Evolutionary conservation across 2,329 filamentous ascomycete species (phyloP), one percentile per base, ranked within the genome.

Genomic region (Annulohypoxylon truncatum): DNA sequence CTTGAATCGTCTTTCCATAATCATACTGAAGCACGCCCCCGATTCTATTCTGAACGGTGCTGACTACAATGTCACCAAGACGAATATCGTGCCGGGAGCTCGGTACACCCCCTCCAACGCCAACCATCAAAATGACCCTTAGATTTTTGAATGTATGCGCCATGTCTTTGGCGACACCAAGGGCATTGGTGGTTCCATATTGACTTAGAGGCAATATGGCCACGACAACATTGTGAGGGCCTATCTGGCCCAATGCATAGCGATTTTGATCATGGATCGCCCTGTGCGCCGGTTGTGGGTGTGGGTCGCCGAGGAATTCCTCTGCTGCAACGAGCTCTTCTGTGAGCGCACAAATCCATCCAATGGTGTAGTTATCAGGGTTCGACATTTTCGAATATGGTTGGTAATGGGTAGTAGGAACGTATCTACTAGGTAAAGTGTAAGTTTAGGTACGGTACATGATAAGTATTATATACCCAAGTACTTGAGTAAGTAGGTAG

Each of bases 201-300:
- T 71, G 44, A 13, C 66, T 73, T 12, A 70, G 50, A 0, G 77
- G 75, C 13, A 78, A 53, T 1, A 56, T 65, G 26, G 74, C 71
- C 12, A 82, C 75, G 7, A 79, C 79, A 5, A 81, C 68, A 33
- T 81, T 78, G 52, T 81, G 78, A 12, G 61, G 59, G 0, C 73
- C 74, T 0, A 81, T 76, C 0, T 47, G 56, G 0, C 78, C 79
- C 0, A 77, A 65, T 2, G 67, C 68, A 55, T 81, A 81, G n/a
- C n/a, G n/a, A n/a, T n/a, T n/a, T n/a, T n/a, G n/a, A n/a, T n/a
- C n/a, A n/a, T n/a, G n/a, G n/a, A n/a, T n/a, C n/a, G n/a, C n/a
- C n/a, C n/a, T n/a, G n/a, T n/a, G n/a, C n/a, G n/a, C n/a, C n/a
- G n/a, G n/a, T n/a, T n/a, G n/a, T n/a, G n/a, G n/a, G n/a, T n/a